Percentiles rank a stretch among this genome's conserved stretches.
Conservation (phyloP, 805 yeast genomes). For the Cyberlindnera maclurae region DNA sequence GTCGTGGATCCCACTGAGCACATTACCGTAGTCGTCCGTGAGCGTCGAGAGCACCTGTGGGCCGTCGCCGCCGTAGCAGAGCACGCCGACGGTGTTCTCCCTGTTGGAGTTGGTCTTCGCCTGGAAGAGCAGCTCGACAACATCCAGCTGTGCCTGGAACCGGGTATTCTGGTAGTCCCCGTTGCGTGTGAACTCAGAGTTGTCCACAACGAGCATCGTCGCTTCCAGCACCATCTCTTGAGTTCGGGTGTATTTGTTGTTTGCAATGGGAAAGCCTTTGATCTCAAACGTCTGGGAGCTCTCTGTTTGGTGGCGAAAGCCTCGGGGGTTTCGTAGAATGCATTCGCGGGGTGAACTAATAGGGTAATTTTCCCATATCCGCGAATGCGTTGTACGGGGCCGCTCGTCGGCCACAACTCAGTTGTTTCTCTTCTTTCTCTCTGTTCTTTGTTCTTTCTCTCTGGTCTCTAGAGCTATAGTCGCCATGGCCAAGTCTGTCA, state of each 20-base stretch:
- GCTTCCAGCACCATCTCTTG: slow-evolving; percentile 84
- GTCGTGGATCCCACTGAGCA: slow-evolving; percentile 77
- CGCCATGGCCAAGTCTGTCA: slow-evolving; percentile 53
- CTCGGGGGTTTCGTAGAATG: too few species aligned
- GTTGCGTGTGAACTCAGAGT: slow-evolving; percentile 92
- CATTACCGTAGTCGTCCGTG: slow-evolving; percentile 80
- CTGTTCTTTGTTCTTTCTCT: too few species aligned
- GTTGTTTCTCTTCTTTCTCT: background rate
- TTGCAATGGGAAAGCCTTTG: background rate
- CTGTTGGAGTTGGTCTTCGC: slow-evolving; percentile 86
- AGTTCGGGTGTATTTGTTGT: background rate
- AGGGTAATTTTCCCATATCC: background rate
- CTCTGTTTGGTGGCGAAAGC: too few species aligned
- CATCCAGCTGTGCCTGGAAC: slow-evolving; percentile 86
- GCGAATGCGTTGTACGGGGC: background rate
- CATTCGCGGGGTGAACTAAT: too few species aligned
- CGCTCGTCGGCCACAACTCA: too few species aligned
- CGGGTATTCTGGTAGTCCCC: slow-evolving; percentile 89
- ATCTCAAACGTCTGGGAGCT: too few species aligned
- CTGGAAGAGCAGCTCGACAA: slow-evolving; percentile 80
- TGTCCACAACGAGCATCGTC: slow-evolving; percentile 90
- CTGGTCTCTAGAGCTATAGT: too few species aligned
- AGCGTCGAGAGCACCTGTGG: slow-evolving; percentile 86
- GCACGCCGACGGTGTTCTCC: slow-evolving; percentile 86
- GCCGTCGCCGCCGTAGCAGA: slow-evolving; percentile 81